Evolutionary conservation across 2,329 filamentous ascomycete species (phyloP).

Genomic region (Colletotrichum higginsianum): DNA sequence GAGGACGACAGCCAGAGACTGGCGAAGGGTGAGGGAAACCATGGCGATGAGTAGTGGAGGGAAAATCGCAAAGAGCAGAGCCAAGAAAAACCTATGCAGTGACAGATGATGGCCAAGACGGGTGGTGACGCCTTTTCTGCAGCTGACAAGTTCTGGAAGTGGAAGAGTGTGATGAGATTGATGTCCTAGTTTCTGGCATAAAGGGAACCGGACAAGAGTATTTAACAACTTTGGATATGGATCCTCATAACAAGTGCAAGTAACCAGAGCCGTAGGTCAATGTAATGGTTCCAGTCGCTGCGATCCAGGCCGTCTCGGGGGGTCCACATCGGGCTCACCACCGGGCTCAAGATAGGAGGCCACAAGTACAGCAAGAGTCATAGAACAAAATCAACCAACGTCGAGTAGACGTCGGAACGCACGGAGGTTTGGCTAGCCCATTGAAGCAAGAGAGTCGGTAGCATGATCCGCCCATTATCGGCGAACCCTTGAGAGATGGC

Average conservation of each 20-base stretch:
- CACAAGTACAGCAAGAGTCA: not conserved
- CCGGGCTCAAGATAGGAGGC: not conserved
- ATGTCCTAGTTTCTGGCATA: slow-evolving; percentile 6
- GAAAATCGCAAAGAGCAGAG: slow-evolving; percentile 1
- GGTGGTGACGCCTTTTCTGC: slow-evolving; percentile 28
- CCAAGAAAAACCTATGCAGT: slow-evolving; percentile 18
- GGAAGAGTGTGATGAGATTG: slow-evolving; percentile 25
- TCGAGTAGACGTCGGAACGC: not conserved
- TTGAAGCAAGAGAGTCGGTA: slow-evolving; percentile 8
- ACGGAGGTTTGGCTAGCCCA: slow-evolving; percentile 11
- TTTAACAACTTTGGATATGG: slow-evolving; percentile 20
- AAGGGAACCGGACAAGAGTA: slow-evolving; percentile 12
- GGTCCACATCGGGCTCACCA: not conserved
- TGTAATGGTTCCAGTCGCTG: slow-evolving; percentile 1
- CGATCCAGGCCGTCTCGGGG: slow-evolving; percentile 3
- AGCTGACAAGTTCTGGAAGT: slow-evolving; percentile 9
- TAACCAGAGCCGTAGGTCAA: not conserved
- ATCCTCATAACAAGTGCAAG: not conserved
- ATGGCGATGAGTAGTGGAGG: slow-evolving; percentile 11
- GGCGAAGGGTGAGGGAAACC: slow-evolving; percentile 38
- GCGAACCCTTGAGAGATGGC: not conserved
- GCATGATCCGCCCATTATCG: not conserved
- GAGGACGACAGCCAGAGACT: slow-evolving; percentile 34
- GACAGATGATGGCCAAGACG: slow-evolving; percentile 33
- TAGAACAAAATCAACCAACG: slow-evolving; percentile 5